Conservation (phyloP, 805 yeast species). For the Candida tibetensis region DNA sequence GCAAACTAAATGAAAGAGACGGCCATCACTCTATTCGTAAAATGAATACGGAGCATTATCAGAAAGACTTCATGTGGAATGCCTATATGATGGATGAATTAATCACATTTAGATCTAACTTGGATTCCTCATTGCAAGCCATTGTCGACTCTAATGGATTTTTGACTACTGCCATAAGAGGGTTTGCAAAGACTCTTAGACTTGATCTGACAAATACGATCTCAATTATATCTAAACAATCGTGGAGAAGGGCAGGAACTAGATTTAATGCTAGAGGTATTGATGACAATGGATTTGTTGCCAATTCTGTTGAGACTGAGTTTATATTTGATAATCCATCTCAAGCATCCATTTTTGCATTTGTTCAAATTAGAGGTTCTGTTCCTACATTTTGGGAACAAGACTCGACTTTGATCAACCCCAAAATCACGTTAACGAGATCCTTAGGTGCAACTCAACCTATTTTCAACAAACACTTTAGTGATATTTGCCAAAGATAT, state of each 20-base stretch:
- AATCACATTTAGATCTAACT: conserved; percentile 65
- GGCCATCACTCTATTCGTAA: conserved; percentile 3
- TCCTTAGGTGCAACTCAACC: conserved; percentile 92
- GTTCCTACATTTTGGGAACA: conserved; percentile 99
- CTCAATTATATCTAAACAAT: conserved; percentile 86
- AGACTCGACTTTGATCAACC: conserved; percentile 85
- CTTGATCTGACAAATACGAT: conserved; percentile 46
- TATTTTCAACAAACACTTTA: conserved; percentile 79
- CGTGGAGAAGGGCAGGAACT: conserved; percentile 98
- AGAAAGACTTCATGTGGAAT: conserved; percentile 96
- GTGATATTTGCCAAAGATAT: conserved; percentile 63
- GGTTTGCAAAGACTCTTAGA: conserved; percentile 80
- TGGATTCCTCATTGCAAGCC: conserved; percentile 57
- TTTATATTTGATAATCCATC: conserved; percentile 55
- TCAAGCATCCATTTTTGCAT: conserved; percentile 60
- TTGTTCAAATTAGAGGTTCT: conserved; percentile 89
- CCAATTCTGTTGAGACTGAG: conserved; percentile 64
- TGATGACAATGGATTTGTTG: conserved; percentile 62
- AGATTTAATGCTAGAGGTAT: conserved; percentile 95
- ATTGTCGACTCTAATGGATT: conserved; percentile 74
- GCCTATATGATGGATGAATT: conserved; percentile 84
- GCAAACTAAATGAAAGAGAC: conserved; percentile 11
- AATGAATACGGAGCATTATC: conserved; percentile 44
- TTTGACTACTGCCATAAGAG: conserved; percentile 88
- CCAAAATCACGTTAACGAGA: conserved; percentile 85